These are phyloP conservation scores for Didymosphaeria variabile DNA, from an alignment of 2,329 filamentous ascomycete species.

Conservation along the genomic window DNA sequence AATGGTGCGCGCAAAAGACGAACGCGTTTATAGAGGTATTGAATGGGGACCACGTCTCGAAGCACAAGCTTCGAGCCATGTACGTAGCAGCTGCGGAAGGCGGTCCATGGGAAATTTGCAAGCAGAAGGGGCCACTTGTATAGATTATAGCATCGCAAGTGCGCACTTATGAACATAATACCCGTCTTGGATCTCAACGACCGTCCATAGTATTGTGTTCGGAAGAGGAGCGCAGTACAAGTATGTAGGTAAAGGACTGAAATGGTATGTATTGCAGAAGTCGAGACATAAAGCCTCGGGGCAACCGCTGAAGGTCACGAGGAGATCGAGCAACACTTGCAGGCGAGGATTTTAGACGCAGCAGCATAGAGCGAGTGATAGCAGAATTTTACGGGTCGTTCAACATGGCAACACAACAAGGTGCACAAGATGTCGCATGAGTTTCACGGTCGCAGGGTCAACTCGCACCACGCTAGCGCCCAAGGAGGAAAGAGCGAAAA, in stretches of 20 bases:
- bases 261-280: too few species aligned
- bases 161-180: background rate
- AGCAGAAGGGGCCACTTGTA: background rate
- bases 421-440: background rate
- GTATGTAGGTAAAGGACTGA: too few species aligned
- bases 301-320: too few species aligned
- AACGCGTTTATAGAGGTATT: constrained; percentile 3
- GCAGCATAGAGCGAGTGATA: too few species aligned
- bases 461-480: background rate
- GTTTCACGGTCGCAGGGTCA: background rate
- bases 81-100: constrained; percentile 1
- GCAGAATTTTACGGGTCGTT: too few species aligned
- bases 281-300: too few species aligned
- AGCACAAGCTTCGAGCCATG: constrained; percentile 2
- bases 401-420: too few species aligned
- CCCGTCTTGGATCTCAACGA: too few species aligned
- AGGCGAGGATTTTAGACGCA: too few species aligned
- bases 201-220: too few species aligned
- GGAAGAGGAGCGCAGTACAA: too few species aligned
- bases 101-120: background rate
- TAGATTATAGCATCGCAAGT: background rate
- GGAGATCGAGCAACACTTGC: too few species aligned
- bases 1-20: background rate
- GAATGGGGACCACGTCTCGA: background rate
- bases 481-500: background rate